These are phyloP conservation scores for Alternaria incomplexa DNA, from an alignment of 2,329 filamentous ascomycete genomes.

Conservation along the genomic window DNA sequence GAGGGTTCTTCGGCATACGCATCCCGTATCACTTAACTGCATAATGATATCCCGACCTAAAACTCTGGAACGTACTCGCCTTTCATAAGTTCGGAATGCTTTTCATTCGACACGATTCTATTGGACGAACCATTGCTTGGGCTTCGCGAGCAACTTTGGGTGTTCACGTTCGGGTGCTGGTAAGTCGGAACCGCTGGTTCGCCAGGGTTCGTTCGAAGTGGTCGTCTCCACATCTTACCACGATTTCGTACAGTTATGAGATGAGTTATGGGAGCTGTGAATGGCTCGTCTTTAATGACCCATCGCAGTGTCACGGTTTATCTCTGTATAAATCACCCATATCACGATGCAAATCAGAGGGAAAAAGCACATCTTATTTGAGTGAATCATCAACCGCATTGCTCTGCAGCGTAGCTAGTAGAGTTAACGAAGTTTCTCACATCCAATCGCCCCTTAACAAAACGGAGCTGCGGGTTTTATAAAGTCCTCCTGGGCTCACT, in stretches of 20 bases:
- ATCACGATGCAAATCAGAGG: not conserved
- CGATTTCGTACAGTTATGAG: not conserved
- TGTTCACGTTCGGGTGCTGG: not conserved
- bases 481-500: not conserved
- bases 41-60: not conserved
- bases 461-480: not conserved
- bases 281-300: not conserved
- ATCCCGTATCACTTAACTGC: not conserved
- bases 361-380: not conserved
- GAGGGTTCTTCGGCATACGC: not conserved
- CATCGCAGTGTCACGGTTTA: not conserved
- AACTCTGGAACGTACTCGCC: not conserved
- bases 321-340: not conserved
- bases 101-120: not conserved
- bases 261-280: not conserved
- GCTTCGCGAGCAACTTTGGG: not conserved
- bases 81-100: not conserved
- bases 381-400: not conserved
- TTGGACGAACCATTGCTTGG: not conserved
- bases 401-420: not conserved
- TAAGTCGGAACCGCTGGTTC: not conserved
- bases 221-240: not conserved
- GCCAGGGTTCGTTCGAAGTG: not conserved
- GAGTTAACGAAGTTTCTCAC: not conserved
- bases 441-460: not conserved